Evolutionary conservation across 2,329 filamentous ascomycete species (phyloP).

Genomic region (Botrytis aclada): DNA sequence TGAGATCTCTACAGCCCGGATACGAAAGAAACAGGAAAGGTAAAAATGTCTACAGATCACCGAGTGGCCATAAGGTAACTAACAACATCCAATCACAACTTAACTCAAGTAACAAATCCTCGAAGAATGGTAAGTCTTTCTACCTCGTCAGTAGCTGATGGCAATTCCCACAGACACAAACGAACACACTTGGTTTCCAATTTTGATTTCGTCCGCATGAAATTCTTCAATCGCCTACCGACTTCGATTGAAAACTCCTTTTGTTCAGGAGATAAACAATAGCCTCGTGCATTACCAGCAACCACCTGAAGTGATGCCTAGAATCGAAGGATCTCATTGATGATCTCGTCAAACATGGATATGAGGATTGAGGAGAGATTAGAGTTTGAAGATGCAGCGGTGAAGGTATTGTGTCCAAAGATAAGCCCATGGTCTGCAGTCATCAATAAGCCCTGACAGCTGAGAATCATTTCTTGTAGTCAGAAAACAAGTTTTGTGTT

Average conservation of each 20-base stretch:
- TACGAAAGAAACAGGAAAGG: background rate
- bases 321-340: background rate
- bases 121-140: background rate
- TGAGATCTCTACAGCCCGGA: background rate
- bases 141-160: background rate
- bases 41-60: background rate
- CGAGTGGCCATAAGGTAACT: background rate
- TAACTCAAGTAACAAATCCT: background rate
- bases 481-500: background rate
- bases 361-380: background rate
- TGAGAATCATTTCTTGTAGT: background rate
- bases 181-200: background rate
- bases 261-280: background rate
- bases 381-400: background rate
- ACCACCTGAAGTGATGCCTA: background rate
- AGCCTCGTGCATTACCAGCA: background rate
- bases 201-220: background rate
- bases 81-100: background rate
- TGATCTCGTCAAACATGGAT: background rate
- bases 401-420: background rate
- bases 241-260: background rate
- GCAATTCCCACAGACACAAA: background rate
- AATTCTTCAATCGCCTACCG: background rate
- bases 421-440: conserved; percentile 5
- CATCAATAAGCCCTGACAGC: background rate